Evolutionary conservation across 441 rosid genomes (phyloP), one percentile per base, ranked within the genome.

Genomic region (Monsonia emarginata): DNA sequence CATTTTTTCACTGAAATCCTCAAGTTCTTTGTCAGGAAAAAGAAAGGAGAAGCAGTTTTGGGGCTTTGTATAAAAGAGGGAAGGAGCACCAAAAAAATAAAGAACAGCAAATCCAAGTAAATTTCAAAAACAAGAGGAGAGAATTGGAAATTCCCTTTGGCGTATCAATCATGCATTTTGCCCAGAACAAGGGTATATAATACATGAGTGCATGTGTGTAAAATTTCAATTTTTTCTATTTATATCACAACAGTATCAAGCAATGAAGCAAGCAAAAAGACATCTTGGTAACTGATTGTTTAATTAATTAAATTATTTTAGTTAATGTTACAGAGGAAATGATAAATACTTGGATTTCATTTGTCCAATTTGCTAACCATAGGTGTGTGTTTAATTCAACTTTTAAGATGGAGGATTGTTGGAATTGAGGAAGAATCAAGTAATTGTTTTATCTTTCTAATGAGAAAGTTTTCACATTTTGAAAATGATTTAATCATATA

Each of bases 31-130:
- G 87, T 82, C 90, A 80, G 88, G 65, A 83, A 79, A 65, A 75
- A 71, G 74, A 69, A 70, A 70, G 72, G 78, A 72, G 70, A 64
- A 74, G 19, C 22, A 56, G 78, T 78, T 82, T 78, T 78, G 82
- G 76, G 79, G 80, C 82, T 74, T 72, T 54, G 72, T 70, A 75
- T 82, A 84, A 88, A 86, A 87, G 66, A 59, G 61, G 61, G 38
- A 27, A 69, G 64, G 30, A 9, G n/a, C 28, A 78, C 69, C 64
- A 31, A 75, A 91, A 89, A 84, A 78, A 89, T 84, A 81, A 80
- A 87, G 81, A 81, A 65, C 73, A n/a, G n/a, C 65, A 73, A 75
- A 75, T 74, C 77, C 64, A 63, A 69, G 69, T 52, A 79, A 59
- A 73, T 64, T 78, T 74, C 72, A 68, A 34, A 68, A 27, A 42